These are phyloP conservation scores for Petunia secreta DNA, from an alignment of 257 asterid species.

Conservation along the genomic window DNA sequence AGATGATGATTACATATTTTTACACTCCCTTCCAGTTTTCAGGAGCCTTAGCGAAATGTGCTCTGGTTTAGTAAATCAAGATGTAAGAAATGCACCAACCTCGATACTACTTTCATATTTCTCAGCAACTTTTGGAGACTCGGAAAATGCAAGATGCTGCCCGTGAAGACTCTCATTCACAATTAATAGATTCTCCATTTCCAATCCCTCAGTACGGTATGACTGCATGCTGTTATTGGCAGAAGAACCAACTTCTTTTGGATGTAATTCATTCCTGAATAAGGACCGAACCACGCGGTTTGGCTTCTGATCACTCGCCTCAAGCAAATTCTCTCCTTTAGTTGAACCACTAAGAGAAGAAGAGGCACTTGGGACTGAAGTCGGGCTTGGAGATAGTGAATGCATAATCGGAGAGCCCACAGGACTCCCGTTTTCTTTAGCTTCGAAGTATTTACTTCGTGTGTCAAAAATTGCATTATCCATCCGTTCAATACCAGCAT, in stretches of 20 bases:
- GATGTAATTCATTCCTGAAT: constrained; percentile 49
- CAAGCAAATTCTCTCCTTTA: constrained; percentile 40
- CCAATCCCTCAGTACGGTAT: constrained; percentile 47
- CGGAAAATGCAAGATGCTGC: constrained; percentile 49
- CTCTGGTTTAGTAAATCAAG: neutral
- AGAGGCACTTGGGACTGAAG: constrained; percentile 34
- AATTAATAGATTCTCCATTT: constrained; percentile 71
- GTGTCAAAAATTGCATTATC: constrained; percentile 68
- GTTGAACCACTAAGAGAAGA: constrained; percentile 40
- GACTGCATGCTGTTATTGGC: constrained; percentile 30
- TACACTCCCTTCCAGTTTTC: neutral
- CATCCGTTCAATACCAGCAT: constrained; percentile 85
- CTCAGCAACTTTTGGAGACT: constrained; percentile 37
- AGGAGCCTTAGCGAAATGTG: neutral
- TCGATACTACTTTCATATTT: constrained; percentile 42
- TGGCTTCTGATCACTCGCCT: constrained; percentile 39
- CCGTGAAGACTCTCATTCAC: constrained; percentile 93
- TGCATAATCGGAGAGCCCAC: constrained; percentile 45
- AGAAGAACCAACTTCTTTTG: constrained; percentile 38
- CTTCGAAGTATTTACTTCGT: constrained; percentile 56
- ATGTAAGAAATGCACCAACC: constrained; percentile 47
- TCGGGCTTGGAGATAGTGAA: constrained; percentile 47
- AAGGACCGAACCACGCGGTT: constrained; percentile 66
- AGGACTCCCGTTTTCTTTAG: constrained; percentile 55
- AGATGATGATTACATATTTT: neutral